Base-by-base conservation (phyloP, 257 asterid species). In the Ehretia macrophylla region DNA sequence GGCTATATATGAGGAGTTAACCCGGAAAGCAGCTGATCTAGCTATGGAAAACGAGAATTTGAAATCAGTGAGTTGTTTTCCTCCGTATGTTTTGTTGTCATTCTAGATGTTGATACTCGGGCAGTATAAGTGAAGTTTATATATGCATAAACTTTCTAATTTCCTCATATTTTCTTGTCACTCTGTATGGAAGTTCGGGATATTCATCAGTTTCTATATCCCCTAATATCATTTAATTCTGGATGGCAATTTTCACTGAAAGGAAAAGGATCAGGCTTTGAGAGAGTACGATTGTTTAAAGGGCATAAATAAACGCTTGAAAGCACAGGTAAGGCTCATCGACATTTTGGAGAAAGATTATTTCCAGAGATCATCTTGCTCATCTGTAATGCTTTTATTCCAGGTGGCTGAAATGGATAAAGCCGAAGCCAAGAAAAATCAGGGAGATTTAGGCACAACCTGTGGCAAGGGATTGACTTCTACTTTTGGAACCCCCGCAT, bases 261-360 rank as follows among this genome's bases (percentile, higher is more conserved):
- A 90, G 98, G 66, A 65, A 56, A 82, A 71, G 85, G 89, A 81
- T 83, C 63, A 80, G 60, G 88, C 81, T 8, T 37, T 68, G 58
- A 60, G 61, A 53, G 74, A 71, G 72, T 72, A 65, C 46, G 62
- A 69, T 63, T 60, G 73, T 21, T 27, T 85, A 81, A 85, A 69
- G 66, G 69, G 14, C 20, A 47, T 62, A 60, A 82, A 85, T 42
- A 66, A 56, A 51, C 60, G 62, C 51, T 82, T 85, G 65, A 81
- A 67, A 66, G 65, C 48, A 53, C 75, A 58, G 80, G 95, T 90
- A 66, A 69, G n/a, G 39, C 23, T 14, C 8, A 14, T 27, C 18
- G n/a, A 20, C n/a, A 17, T 11, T 49, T 5, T 18, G 4, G 46
- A 8, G 18, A 11, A 51, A 13, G 52, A 14, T 55, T 3, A 14